A percentile compares a stretch with the other conserved stretches of the same genome.
Conservation (phyloP, 2,329 filamentous ascomycete species). For the Clarireedia paspali region DNA sequence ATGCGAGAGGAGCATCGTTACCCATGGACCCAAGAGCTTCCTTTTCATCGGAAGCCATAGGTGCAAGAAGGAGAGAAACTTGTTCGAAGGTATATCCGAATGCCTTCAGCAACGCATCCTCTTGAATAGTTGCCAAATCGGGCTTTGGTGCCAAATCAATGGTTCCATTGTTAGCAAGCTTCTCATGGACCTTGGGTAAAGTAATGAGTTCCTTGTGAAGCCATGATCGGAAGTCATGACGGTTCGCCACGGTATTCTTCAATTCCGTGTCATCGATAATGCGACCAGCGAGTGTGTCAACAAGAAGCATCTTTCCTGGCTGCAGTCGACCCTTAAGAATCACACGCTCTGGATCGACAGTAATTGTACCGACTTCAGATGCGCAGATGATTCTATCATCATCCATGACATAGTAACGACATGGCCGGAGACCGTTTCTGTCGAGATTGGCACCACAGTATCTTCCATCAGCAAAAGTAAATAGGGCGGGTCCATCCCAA, state of each 20-base stretch:
- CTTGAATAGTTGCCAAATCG: constrained; percentile 65
- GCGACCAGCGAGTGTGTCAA: constrained; percentile 82
- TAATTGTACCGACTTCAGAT: constrained; percentile 90
- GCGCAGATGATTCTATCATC: constrained; percentile 97
- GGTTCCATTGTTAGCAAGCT: constrained; percentile 47
- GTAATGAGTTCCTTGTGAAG: constrained; percentile 78
- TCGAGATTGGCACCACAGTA: constrained; percentile 97
- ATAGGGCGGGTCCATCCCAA: constrained; percentile 93
- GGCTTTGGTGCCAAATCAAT: constrained; percentile 60
- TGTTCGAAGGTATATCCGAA: constrained; percentile 96
- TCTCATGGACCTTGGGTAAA: constrained; percentile 65
- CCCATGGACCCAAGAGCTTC: constrained; percentile 97
- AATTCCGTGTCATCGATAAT: constrained; percentile 93
- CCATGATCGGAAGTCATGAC: constrained; percentile 84
- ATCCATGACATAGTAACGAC: constrained; percentile 93
- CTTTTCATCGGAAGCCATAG: constrained; percentile 96
- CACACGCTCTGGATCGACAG: constrained; percentile 81
- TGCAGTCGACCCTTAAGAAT: constrained; percentile 90
- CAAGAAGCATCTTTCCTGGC: constrained; percentile 91
- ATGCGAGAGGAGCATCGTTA: constrained; percentile 89
- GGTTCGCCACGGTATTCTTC: constrained; percentile 78
- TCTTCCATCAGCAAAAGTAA: constrained; percentile 92
- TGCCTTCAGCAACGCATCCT: constrained; percentile 74
- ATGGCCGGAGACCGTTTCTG: constrained; percentile 89
- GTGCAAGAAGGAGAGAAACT: constrained; percentile 81